Percentiles rank a stretch among this genome's conserved stretches.
Evolutionary conservation across 1,139 yeast genomes (phyloP).

Genomic region (Saccharomyces uvarum): DNA sequence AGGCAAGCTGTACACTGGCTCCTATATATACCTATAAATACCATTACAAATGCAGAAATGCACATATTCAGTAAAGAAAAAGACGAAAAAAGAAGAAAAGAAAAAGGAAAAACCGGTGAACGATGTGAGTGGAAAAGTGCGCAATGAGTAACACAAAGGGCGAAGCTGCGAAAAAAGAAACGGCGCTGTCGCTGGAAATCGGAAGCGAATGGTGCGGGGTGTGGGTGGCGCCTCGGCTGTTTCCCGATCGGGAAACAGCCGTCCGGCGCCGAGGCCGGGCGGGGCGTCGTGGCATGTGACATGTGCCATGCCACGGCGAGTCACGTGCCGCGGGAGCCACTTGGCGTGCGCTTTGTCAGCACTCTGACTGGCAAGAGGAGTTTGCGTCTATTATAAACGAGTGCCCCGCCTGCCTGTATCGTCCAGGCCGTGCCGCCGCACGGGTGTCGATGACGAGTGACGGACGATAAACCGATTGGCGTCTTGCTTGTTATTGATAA

Average conservation of each 20-base stretch:
- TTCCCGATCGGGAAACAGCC: background rate
- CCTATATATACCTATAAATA: background rate
- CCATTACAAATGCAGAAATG: background rate
- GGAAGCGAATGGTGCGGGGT: background rate
- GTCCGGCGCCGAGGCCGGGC: background rate
- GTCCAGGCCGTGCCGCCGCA: background rate
- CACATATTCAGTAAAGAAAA: constrained; percentile 1
- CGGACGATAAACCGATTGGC: background rate
- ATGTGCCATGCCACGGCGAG: background rate
- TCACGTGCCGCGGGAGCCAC: background rate
- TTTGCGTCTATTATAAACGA: too few relatives aligned
- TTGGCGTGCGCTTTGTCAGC: background rate
- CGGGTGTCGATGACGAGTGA: background rate
- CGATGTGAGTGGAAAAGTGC: background rate
- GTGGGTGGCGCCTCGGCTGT: background rate
- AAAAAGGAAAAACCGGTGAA: background rate
- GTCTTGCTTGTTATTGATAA: too few relatives aligned
- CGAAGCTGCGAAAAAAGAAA: background rate
- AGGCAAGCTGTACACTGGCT: background rate
- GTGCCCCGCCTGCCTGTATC: too few relatives aligned
- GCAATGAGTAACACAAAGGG: constrained; percentile 1
- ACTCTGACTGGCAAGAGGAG: background rate
- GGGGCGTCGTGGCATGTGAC: background rate
- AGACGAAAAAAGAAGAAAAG: background rate
- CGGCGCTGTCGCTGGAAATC: background rate